phyloP scores from a whole-genome alignment of 805 yeast species.

The Wickerhamomyces chambardii region DNA sequence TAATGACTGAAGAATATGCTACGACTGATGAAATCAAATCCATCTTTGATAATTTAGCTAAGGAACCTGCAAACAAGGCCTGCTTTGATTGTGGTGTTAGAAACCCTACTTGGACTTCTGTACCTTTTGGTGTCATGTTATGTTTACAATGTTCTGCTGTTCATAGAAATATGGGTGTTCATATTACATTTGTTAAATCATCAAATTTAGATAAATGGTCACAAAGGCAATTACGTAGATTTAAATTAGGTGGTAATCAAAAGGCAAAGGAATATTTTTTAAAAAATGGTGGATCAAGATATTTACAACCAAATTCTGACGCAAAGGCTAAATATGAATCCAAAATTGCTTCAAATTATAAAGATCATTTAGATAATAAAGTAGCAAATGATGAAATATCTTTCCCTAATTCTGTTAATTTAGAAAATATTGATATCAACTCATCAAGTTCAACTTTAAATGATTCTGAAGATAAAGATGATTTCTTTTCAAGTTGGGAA shows the following conservation, averaged over 20 bases:
- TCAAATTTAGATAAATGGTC: conserved; percentile 93
- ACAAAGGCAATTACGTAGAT: conserved; percentile 77
- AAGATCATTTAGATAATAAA: conserved; percentile 66
- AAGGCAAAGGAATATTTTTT: conserved; percentile 74
- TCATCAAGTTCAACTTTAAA: conserved; percentile 22
- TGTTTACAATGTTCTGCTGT: conserved; percentile 95
- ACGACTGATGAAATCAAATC: conserved; percentile 14
- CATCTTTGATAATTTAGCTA: conserved; percentile 21
- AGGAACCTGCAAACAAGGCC: conserved; percentile 62
- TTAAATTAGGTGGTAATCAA: conserved; percentile 91
- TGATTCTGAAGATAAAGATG: conserved; percentile 50
- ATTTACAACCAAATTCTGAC: conserved; percentile 45
- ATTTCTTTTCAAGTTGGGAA: conserved; percentile 88
- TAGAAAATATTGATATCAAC: conserved; percentile 38
- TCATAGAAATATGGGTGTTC: conserved; percentile 94
- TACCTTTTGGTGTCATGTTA: conserved; percentile 87
- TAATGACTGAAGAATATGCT: conserved; percentile 12
- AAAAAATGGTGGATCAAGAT: conserved; percentile 80
- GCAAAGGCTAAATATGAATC: conserved; percentile 76
- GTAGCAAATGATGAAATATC: conserved; percentile 56
- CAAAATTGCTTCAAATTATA: conserved; percentile 70
- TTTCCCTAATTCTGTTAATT: conserved; percentile 67
- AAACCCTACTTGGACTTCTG: conserved; percentile 98
- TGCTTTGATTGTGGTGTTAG: conserved; percentile 94
- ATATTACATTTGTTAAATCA: conserved; percentile 90